Percentiles rank a stretch among this genome's conserved stretches.
Evolutionary conservation across 495 filamentous ascomycete genomes (phyloP).

Genomic region (Daldinia decipiens): DNA sequence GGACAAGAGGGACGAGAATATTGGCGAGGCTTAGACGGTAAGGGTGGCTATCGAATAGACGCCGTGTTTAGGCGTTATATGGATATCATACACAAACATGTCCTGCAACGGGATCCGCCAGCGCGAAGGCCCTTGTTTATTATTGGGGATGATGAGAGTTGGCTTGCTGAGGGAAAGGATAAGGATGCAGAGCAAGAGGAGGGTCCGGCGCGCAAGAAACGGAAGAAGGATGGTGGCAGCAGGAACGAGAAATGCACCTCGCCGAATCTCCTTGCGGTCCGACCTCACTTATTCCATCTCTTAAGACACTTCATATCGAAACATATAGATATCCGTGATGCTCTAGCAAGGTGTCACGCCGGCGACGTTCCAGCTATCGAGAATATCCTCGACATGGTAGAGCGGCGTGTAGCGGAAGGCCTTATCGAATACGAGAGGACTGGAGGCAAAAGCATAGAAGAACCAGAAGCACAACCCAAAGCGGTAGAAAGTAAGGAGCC

Average conservation of each 20-base stretch:
- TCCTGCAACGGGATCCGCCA: constrained; percentile 70
- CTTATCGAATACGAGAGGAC: constrained; percentile 74
- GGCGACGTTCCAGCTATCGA: constrained; percentile 79
- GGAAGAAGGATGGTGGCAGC: constrained; percentile 60
- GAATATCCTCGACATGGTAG: constrained; percentile 65
- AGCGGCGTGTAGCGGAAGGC: constrained; percentile 75
- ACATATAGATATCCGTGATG: constrained; percentile 83
- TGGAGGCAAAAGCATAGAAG: constrained; percentile 65
- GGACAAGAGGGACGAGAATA: constrained; percentile 78
- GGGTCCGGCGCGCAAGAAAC: constrained; percentile 66
- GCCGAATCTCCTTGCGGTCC: constrained; percentile 84
- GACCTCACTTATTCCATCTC: constrained; percentile 92
- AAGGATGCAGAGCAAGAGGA: constrained; percentile 50
- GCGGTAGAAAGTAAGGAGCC: constrained; percentile 43
- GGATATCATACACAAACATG: constrained; percentile 84
- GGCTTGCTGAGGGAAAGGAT: constrained; percentile 45
- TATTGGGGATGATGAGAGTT: constrained; percentile 66
- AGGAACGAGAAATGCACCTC: constrained; percentile 62
- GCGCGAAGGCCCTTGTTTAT: constrained; percentile 76
- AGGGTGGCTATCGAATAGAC: constrained; percentile 89
- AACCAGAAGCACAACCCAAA: constrained; percentile 51
- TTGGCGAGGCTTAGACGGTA: constrained; percentile 83
- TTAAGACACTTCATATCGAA: constrained; percentile 79
- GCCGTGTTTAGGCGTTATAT: constrained; percentile 87
- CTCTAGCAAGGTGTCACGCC: constrained; percentile 71